These are phyloP conservation scores for Exophiala phaeomuriformis DNA, from an alignment of 2,329 filamentous ascomycete species.

Conservation along the genomic window DNA sequence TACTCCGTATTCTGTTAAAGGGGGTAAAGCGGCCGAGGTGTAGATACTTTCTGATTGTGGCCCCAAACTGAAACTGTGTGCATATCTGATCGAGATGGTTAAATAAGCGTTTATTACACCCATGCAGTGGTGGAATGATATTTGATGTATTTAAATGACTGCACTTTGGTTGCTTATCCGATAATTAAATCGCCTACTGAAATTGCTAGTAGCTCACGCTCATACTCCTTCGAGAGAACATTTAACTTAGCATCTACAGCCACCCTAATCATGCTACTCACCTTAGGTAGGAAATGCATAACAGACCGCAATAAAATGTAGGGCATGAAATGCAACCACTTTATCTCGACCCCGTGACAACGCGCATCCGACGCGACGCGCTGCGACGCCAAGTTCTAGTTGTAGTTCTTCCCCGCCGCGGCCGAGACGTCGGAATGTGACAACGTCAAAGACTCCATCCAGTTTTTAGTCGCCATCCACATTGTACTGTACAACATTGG, in stretches of 20 bases:
- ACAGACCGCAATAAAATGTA: background rate
- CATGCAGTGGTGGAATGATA: too few relatives aligned
- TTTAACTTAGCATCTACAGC: too few relatives aligned
- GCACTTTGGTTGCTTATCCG: too few relatives aligned
- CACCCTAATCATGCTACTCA: too few relatives aligned
- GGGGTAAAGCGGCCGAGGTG: slow-evolving; percentile 12
- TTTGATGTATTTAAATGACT: too few relatives aligned
- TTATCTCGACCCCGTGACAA: slow-evolving; percentile 1
- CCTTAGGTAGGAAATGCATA: too few relatives aligned
- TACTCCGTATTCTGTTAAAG: slow-evolving; percentile 1
- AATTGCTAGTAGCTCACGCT: too few relatives aligned
- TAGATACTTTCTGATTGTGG: background rate
- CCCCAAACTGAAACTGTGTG: too few relatives aligned
- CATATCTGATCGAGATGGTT: background rate
- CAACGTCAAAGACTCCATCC: background rate
- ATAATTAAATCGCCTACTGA: too few relatives aligned
- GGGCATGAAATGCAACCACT: background rate
- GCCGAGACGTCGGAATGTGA: background rate
- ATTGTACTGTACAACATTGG: too few relatives aligned
- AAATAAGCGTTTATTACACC: too few relatives aligned
- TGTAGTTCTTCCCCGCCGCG: background rate
- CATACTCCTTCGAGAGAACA: too few relatives aligned
- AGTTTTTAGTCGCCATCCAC: background rate
- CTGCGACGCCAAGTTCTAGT: background rate
- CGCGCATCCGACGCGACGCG: background rate